Percentiles rank a stretch among this genome's conserved stretches.
These are phyloP conservation scores for Coffea eugenioides DNA, from an alignment of 257 asterid species.

Conservation along the genomic window DNA sequence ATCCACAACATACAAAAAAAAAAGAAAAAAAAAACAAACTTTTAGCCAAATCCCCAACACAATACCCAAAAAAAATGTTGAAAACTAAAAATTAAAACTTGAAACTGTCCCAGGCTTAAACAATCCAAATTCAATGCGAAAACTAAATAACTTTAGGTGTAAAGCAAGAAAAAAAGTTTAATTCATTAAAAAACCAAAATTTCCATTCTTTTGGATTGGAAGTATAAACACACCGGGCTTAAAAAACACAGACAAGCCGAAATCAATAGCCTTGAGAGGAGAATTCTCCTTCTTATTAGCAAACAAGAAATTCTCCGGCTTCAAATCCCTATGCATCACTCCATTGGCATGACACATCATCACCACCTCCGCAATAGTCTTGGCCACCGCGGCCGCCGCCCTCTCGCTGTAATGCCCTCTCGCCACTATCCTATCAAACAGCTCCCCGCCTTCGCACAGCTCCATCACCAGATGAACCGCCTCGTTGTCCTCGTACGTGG, in stretches of 20 bases:
- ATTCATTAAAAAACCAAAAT: too few species aligned
- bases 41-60: too few species aligned
- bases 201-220: too few species aligned
- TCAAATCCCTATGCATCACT: constrained; percentile 67
- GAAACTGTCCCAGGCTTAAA: too few species aligned
- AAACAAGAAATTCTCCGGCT: constrained; percentile 90
- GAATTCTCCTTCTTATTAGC: constrained; percentile 90
- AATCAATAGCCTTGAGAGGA: constrained; percentile 47
- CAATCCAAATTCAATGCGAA: too few species aligned
- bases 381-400: constrained; percentile 75
- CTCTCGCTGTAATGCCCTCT: constrained; percentile 97
- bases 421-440: constrained; percentile 87
- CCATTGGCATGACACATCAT: constrained; percentile 67
- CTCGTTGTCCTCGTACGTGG: constrained; percentile 88
- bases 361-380: constrained; percentile 81
- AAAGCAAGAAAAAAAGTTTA: too few species aligned
- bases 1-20: too few species aligned
- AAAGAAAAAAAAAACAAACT: too few species aligned
- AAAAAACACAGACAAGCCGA: constrained; percentile 34
- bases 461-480: constrained; percentile 96
- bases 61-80: too few species aligned
- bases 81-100: too few species aligned
- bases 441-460: constrained; percentile 91
- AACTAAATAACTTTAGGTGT: too few species aligned
- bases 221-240: constrained; percentile 47